Evolutionary conservation across 495 filamentous ascomycete genomes (phyloP), one percentile per base, ranked within the genome.

Genomic region (Tuber indicum): DNA sequence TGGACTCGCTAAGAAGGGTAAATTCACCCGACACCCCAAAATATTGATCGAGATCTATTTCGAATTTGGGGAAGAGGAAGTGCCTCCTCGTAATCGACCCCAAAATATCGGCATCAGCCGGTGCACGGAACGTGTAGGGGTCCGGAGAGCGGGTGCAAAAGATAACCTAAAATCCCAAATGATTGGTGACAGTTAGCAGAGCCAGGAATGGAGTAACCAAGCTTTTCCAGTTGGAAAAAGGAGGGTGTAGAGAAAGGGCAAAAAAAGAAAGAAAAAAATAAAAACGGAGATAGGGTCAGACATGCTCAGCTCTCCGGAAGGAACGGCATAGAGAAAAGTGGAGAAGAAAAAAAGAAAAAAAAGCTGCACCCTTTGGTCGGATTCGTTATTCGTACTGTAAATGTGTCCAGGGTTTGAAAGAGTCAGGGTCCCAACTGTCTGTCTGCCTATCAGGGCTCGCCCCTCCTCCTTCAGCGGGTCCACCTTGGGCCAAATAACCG

Each of bases 41-140:
- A 75, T 88, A 85, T n/a, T 85, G 84, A 9, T 83, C 82, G 7
- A 89, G 83, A 70, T 89, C 86, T 7, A 95, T 88, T 84, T 97
- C 94, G 77, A 91, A 87, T 84, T 88, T 86, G 7, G 96, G 96
- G 26, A 91, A 76, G 75, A 99, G 86, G 77, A 91, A 92, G 23
- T 87, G 86, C 82, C 88, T 84, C 42, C 94, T 87, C 26, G 91
- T 89, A 36, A 89, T 86, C 82, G 91, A 94, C 45, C 90, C 89
- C 36, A 97, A 87, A 80, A 88, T 91, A 80, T 99, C 96, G 17
- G 85, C 85, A 21, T 87, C 84, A 3, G 84, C 86, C 0, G 94
- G 91, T 36, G 88, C 78, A 3, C 96, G 88, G 87, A 98, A 98
- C 1, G 82, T 83, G 74, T 96, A 86, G 82, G 21, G 84, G 79